Conservation (phyloP, 1,284 basidiomycete genomes). For the Fomitopsis betulina region DNA sequence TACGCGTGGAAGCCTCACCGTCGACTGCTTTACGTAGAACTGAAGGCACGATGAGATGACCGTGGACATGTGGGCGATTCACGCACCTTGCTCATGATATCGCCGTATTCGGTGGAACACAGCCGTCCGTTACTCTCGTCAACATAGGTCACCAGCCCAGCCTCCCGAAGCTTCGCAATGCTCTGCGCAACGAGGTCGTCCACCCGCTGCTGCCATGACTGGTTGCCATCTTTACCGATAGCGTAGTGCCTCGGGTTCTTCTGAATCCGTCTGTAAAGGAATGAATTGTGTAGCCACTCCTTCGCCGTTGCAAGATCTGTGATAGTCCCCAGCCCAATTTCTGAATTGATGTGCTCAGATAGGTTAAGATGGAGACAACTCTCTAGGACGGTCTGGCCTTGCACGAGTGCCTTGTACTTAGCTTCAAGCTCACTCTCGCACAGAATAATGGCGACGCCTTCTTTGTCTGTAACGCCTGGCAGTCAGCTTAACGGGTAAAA, state of each 20-base stretch:
- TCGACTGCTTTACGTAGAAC: slow-evolving; percentile 72
- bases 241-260: slow-evolving; percentile 80
- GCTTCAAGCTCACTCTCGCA: slow-evolving; percentile 70
- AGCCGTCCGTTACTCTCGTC: slow-evolving; percentile 36
- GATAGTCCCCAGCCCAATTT: slow-evolving; percentile 84
- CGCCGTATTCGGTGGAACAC: slow-evolving; percentile 67
- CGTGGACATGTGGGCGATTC: not conserved
- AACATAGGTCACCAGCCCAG: slow-evolving; percentile 50
- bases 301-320: slow-evolving; percentile 62
- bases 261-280: slow-evolving; percentile 79
- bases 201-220: slow-evolving; percentile 66
- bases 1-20: slow-evolving; percentile 34
- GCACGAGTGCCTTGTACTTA: slow-evolving; percentile 65
- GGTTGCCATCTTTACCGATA: slow-evolving; percentile 49
- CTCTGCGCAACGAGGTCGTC: slow-evolving; percentile 71
- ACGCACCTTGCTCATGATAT: slow-evolving; percentile 79
- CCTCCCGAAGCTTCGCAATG: slow-evolving; percentile 51
- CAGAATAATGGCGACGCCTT: slow-evolving; percentile 75
- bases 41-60: slow-evolving; percentile 19
- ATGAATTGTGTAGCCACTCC: slow-evolving; percentile 77
- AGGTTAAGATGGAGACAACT: slow-evolving; percentile 82
- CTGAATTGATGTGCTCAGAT: slow-evolving; percentile 88
- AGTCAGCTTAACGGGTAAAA: not conserved
- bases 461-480: slow-evolving; percentile 50
- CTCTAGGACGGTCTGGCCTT: slow-evolving; percentile 73